Percentiles rank a stretch among this genome's conserved stretches.
phyloP scores from a whole-genome alignment of 2,329 filamentous ascomycete genomes.

The Didymella pomorum region DNA sequence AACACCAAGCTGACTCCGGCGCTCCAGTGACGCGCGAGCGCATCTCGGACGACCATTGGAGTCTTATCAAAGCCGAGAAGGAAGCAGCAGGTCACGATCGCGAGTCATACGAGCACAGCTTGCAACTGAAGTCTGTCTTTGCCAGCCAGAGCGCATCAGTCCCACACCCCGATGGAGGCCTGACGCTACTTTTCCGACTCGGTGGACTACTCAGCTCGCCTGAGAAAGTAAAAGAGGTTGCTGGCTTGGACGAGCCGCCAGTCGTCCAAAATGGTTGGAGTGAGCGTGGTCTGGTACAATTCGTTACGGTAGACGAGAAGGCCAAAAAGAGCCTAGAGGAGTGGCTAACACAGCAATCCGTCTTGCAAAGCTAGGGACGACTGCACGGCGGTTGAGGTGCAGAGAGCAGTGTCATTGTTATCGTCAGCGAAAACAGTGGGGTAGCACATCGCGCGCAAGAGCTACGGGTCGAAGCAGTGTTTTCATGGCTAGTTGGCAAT shows the following conservation, averaged over 20 bases:
- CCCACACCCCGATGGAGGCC: constrained; percentile 23
- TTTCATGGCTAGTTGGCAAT: neutral
- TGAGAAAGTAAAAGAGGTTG: constrained; percentile 40
- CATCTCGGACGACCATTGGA: constrained; percentile 50
- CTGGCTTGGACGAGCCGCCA: constrained; percentile 39
- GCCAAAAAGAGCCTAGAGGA: constrained; percentile 35
- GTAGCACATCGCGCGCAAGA: too few relatives aligned
- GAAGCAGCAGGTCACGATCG: constrained; percentile 49
- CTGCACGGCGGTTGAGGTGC: neutral
- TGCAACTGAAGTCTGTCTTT: constrained; percentile 39
- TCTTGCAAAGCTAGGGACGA: constrained; percentile 11
- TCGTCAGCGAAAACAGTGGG: neutral
- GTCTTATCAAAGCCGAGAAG: constrained; percentile 37
- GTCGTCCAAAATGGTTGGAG: constrained; percentile 33
- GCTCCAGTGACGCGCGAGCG: constrained; percentile 33
- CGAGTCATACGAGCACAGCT: constrained; percentile 52
- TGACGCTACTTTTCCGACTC: constrained; percentile 43
- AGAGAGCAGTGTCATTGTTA: too few relatives aligned
- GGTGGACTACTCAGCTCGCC: constrained; percentile 32
- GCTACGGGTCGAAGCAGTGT: too few relatives aligned
- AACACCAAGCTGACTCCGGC: too few relatives aligned
- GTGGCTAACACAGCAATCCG: constrained; percentile 28
- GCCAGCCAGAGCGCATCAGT: constrained; percentile 33
- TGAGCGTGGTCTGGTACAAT: constrained; percentile 30
- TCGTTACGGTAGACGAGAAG: constrained; percentile 40